phyloP scores from a whole-genome alignment of 176 grass and related monocot genomes.

The Melocanna baccifera region DNA sequence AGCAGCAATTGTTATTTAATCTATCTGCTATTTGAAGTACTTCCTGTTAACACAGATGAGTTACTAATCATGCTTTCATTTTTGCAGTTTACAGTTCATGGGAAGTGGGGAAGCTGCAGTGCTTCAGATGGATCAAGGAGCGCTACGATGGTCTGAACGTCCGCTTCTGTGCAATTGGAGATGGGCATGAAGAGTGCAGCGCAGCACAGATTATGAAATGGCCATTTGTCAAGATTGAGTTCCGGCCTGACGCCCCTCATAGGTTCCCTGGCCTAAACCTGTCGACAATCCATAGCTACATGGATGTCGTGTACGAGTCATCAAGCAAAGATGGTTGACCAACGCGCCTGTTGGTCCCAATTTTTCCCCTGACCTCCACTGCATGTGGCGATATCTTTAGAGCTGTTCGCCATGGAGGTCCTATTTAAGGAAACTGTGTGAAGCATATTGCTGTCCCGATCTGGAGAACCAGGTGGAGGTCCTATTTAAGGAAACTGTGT shows the following conservation, averaged over 20 bases:
- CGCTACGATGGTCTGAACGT: constrained; percentile 61
- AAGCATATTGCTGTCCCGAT: background rate
- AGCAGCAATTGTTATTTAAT: background rate
- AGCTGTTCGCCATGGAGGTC: background rate
- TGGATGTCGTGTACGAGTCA: constrained; percentile 57
- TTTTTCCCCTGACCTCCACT: background rate
- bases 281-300: constrained; percentile 52
- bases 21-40: background rate
- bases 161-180: constrained; percentile 78
- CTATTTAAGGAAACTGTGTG: background rate
- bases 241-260: constrained; percentile 49
- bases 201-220: constrained; percentile 73
- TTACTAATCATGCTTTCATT: background rate
- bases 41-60: background rate
- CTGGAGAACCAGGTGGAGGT: constrained; percentile 29
- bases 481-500: too few relatives aligned
- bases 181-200: constrained; percentile 72
- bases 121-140: constrained; percentile 94
- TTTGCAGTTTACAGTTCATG: constrained; percentile 88
- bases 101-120: constrained; percentile 89
- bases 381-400: background rate
- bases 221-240: constrained; percentile 89
- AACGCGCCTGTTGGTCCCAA: background rate
- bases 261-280: constrained; percentile 76
- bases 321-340: constrained; percentile 49